phyloP scores from a whole-genome alignment of 805 yeast genomes.

The Wickerhamomyces queroliae region DNA sequence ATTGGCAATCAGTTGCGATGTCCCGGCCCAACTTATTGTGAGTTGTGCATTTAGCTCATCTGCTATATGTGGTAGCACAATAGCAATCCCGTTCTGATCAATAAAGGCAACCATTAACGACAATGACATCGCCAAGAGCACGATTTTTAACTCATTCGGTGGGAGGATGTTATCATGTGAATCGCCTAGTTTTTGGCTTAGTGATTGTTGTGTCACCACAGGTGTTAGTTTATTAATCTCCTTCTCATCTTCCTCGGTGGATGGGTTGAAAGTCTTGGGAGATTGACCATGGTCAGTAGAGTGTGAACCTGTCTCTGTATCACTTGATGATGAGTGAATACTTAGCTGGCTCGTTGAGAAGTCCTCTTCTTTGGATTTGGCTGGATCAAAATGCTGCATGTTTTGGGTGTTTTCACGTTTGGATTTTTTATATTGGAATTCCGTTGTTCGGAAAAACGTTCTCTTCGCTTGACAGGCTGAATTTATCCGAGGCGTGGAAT shows the following conservation, averaged over 20 bases:
- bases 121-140: constrained; percentile 1
- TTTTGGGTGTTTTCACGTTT: background rate
- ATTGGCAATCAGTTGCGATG: constrained; percentile 44
- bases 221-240: constrained; percentile 39
- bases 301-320: background rate
- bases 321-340: background rate
- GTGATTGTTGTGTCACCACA: constrained; percentile 31
- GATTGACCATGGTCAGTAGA: too few relatives aligned
- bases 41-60: constrained; percentile 36
- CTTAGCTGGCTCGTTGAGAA: background rate
- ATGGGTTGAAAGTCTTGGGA: background rate
- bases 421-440: too few relatives aligned
- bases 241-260: background rate
- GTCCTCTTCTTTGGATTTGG: background rate
- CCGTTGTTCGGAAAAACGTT: too few relatives aligned
- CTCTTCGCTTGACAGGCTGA: too few relatives aligned
- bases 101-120: constrained; percentile 1
- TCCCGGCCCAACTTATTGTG: constrained; percentile 54
- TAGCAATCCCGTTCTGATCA: constrained; percentile 3
- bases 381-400: too few relatives aligned
- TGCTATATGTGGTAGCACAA: constrained; percentile 32
- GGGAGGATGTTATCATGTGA: constrained; percentile 1
- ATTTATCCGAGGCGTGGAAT: too few relatives aligned
- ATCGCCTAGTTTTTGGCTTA: background rate
- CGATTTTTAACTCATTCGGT: background rate